Evolutionary conservation across 2,329 filamentous ascomycete genomes (phyloP), one percentile per base, ranked within the genome.

Genomic region (Penicillium decumbens): DNA sequence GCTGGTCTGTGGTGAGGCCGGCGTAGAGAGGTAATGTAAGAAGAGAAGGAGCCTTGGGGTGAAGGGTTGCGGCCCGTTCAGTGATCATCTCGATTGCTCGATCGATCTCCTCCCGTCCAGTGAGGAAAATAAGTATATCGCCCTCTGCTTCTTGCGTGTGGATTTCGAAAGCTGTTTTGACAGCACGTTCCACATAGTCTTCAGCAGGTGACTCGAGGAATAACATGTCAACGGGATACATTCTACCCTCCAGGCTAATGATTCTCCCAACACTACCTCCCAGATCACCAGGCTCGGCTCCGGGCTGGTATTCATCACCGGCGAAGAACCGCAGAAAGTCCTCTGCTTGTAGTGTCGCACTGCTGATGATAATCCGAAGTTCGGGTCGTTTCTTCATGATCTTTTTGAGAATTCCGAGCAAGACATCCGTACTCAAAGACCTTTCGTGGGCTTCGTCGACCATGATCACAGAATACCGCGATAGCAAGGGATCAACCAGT

Each of bases 371-470:
- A 54, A 97, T 87, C 18, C 90, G 83, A 45, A 97, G 72, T 50
- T 96, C 91, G 6, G 86, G 80, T 38, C 93, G 79, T 63, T 83
- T 86, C 67, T 82, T 89, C 47, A 83, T 75, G 43, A 98, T 92
- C 69, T 97, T 97, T 68, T 95, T 96, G 33, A 98, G 71, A 12
- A 97, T 75, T 0, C 93, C 92, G 3, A 98, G 79, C 6, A 97
- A 77, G 10, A 98, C 82, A 65, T 98, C 93, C 0, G 91, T 95
- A 67, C 89, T 95, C 51, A 97, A 80, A 42, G 90, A 95, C 46
- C 93, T 80, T 71, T 97, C 92, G 66, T 98, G 93, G 6, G 92
- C 93, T 72, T 97, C 92, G 65, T 98, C 93, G 6, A 98, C 87
- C 89, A 98, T 96, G 61, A 98, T 89, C 39, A 95, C 87, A 0